Evolutionary conservation across 805 yeast species (phyloP).

Genomic region (Teunomyces panamensis): DNA sequence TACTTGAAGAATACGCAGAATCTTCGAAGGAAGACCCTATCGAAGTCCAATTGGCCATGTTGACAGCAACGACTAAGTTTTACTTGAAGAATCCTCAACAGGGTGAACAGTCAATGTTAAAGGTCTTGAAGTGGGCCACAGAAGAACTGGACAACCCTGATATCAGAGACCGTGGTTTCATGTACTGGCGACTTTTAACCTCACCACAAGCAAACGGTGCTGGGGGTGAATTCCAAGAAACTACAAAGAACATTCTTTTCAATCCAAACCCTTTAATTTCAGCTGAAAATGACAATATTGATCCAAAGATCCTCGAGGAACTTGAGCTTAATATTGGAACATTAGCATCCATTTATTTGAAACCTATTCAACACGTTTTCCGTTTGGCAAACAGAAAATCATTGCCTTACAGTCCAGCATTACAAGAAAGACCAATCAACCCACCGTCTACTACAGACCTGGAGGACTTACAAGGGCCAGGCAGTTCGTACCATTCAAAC

Average conservation of each 20-base stretch:
- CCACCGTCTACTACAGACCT: conserved; percentile 5
- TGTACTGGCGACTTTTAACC: conserved; percentile 81
- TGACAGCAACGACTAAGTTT: conserved; percentile 72
- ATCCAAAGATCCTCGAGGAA: conserved; percentile 71
- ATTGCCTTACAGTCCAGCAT: conserved; percentile 47
- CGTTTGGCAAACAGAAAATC: conserved; percentile 53
- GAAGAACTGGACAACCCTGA: conserved; percentile 82
- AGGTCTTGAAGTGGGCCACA: conserved; percentile 62
- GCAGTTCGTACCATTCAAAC: conserved; percentile 1
- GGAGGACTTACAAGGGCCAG: neutral
- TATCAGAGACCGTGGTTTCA: conserved; percentile 76
- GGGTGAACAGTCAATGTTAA: conserved; percentile 57
- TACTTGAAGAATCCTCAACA: conserved; percentile 55
- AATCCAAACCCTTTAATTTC: conserved; percentile 62
- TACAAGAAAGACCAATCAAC: conserved; percentile 22
- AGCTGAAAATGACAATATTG: conserved; percentile 65
- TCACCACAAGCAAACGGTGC: conserved; percentile 31
- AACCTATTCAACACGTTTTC: conserved; percentile 81
- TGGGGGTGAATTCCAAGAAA: conserved; percentile 39
- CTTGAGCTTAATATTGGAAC: conserved; percentile 79
- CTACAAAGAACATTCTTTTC: conserved; percentile 50
- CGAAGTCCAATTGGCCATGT: conserved; percentile 69
- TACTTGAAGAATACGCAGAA: conserved; percentile 40
- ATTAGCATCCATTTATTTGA: conserved; percentile 77
- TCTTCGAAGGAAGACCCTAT: conserved; percentile 60